These are phyloP conservation scores for Pythium phragmitis DNA, from an alignment of 352 stramenopile species.

Conservation along the genomic window DNA sequence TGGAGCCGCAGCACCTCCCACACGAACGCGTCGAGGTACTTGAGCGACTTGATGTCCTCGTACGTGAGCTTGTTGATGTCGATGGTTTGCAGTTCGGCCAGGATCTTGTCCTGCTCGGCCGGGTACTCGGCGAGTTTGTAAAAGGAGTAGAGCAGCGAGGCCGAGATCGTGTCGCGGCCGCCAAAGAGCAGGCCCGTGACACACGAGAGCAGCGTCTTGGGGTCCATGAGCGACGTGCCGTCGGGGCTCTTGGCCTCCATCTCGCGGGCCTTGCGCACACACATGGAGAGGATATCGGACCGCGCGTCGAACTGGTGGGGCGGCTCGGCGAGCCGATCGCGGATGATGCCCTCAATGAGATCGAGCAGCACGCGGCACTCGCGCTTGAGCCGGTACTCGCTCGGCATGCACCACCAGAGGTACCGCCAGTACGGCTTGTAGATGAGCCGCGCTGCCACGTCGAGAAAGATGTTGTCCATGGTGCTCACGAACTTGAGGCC, in stretches of 20 bases:
- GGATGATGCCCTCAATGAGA: slow-evolving; percentile 43
- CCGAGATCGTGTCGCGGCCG: slow-evolving; percentile 75
- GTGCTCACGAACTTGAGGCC: slow-evolving; percentile 30
- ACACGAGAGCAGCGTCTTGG: slow-evolving; percentile 50
- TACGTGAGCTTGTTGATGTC: slow-evolving; percentile 28
- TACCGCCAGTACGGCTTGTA: slow-evolving; percentile 63
- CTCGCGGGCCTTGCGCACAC: slow-evolving; percentile 50
- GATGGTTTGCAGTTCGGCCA: slow-evolving; percentile 42
- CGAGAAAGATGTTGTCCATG: slow-evolving; percentile 47
- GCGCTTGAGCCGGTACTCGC: slow-evolving; percentile 84
- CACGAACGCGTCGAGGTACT: slow-evolving; percentile 72
- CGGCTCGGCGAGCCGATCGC: slow-evolving; percentile 35
- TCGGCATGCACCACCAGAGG: slow-evolving; percentile 55
- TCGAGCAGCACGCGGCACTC: slow-evolving; percentile 46
- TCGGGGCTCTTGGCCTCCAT: slow-evolving; percentile 28
- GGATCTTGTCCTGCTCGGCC: slow-evolving; percentile 53
- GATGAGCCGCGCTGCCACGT: slow-evolving; percentile 40
- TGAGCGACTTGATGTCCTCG: slow-evolving; percentile 53
- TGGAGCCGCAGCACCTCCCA: slow-evolving; percentile 71
- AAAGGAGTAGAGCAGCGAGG: slow-evolving; percentile 69
- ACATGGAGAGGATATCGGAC: slow-evolving; percentile 48
- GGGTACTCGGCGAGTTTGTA: slow-evolving; percentile 66
- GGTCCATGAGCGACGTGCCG: slow-evolving; percentile 21
- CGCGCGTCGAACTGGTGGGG: slow-evolving; percentile 29
- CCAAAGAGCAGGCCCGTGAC: slow-evolving; percentile 78